Conservation (phyloP, 148 eudicot species). For the Chenopodium suecicum region DNA sequence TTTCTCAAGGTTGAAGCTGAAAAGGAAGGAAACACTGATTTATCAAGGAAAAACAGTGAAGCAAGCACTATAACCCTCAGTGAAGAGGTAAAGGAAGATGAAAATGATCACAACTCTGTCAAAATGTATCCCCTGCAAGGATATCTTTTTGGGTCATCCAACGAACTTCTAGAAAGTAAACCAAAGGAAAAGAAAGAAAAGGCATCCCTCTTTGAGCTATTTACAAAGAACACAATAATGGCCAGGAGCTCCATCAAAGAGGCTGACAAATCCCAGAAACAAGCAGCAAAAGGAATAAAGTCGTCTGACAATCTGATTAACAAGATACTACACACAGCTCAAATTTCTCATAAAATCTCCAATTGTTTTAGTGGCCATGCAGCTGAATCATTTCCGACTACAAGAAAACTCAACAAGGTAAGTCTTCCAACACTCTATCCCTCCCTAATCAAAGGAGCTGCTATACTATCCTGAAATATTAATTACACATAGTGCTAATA, state of each 20-base stretch:
- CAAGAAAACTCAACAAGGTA: conserved; percentile 34
- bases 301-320: conserved; percentile 28
- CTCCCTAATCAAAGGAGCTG: neutral
- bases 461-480: neutral
- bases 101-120: conserved; percentile 22
- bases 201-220: conserved; percentile 39
- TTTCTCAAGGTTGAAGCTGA: conserved; percentile 46
- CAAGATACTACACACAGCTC: conserved; percentile 42
- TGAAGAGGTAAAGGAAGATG: conserved; percentile 36
- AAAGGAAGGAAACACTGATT: conserved; percentile 35
- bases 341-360: conserved; percentile 26
- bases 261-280: conserved; percentile 19
- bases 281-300: conserved; percentile 20
- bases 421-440: neutral
- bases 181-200: conserved; percentile 34
- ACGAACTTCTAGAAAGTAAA: conserved; percentile 31
- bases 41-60: conserved; percentile 43
- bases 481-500: neutral
- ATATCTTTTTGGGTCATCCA: conserved; percentile 54
- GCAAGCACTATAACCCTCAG: conserved; percentile 44
- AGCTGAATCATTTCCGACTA: conserved; percentile 21
- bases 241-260: conserved; percentile 10
- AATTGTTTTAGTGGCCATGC: conserved; percentile 24
- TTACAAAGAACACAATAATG: conserved; percentile 23
- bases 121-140: conserved; percentile 56